These are phyloP conservation scores for Colletotrichum orbiculare DNA, from an alignment of 2,329 filamentous ascomycete species.

Conservation along the genomic window DNA sequence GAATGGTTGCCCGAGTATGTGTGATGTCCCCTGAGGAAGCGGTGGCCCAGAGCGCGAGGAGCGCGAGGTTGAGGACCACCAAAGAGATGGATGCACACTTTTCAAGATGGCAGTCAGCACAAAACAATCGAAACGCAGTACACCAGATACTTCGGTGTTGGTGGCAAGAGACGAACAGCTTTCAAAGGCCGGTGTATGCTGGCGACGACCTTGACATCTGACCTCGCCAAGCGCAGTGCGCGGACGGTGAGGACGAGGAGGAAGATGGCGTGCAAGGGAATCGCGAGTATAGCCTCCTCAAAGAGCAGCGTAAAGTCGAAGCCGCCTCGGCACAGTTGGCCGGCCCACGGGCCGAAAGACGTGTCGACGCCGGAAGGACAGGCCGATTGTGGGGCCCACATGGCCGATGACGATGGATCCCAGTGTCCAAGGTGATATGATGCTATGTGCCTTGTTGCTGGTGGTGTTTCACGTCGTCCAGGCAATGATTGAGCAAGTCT, in stretches of 20 bases:
- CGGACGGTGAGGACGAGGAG: conserved; percentile 18
- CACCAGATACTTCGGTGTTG: background rate
- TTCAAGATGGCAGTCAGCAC: conserved; percentile 9
- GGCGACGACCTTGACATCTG: conserved; percentile 30
- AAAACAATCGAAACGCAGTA: background rate
- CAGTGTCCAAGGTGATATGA: background rate
- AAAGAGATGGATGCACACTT: conserved; percentile 20
- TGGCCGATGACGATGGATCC: conserved; percentile 5
- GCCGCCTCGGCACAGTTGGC: conserved; percentile 39
- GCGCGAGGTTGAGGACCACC: conserved; percentile 24
- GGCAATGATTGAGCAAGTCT: conserved; percentile 4
- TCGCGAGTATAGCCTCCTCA: conserved; percentile 41
- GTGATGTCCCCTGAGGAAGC: background rate
- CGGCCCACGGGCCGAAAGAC: conserved; percentile 36
- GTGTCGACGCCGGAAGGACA: conserved; percentile 29
- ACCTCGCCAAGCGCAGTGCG: conserved; percentile 19
- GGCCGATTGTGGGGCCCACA: conserved; percentile 26
- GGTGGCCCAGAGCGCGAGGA: conserved; percentile 26
- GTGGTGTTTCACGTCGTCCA: conserved; percentile 23
- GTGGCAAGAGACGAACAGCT: conserved; percentile 13
- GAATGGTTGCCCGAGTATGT: conserved; percentile 24
- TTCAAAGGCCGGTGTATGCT: conserved; percentile 26
- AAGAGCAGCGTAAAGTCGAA: conserved; percentile 46
- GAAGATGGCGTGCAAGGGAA: conserved; percentile 32
- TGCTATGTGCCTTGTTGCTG: conserved; percentile 1